Evolutionary conservation across 2,329 filamentous ascomycete species (phyloP).

Genomic region (Aspergillus pseudonomiae): DNA sequence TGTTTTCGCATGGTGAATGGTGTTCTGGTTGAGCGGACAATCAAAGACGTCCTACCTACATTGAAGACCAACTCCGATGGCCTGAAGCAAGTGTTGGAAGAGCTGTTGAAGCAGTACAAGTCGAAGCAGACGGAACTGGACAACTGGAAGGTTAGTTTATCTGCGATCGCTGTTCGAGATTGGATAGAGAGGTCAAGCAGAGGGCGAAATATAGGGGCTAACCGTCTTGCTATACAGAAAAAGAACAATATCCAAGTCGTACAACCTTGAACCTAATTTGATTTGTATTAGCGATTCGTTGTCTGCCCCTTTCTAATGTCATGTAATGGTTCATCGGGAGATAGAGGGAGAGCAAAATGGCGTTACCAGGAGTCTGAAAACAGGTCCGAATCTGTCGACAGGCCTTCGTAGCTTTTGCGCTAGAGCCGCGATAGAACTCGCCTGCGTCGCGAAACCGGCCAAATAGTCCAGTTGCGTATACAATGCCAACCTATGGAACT

Average conservation of each 20-base stretch:
- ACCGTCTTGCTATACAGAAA: conserved; percentile 38
- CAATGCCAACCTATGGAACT: not conserved
- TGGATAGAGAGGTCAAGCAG: not conserved
- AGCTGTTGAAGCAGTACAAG: conserved; percentile 96
- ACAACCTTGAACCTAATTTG: conserved; percentile 35
- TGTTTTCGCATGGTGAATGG: conserved; percentile 99
- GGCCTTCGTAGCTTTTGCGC: not conserved
- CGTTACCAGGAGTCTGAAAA: conserved; percentile 3
- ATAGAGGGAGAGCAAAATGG: conserved; percentile 1
- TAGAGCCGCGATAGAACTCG: not conserved
- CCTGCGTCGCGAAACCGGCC: not conserved
- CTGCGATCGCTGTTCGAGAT: no score
- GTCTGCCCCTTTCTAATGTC: not conserved
- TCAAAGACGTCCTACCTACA: conserved; percentile 87
- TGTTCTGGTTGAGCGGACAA: conserved; percentile 89
- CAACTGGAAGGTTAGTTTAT: conserved; percentile 82
- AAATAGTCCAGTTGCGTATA: not conserved
- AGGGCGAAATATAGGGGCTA: not conserved
- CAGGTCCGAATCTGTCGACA: no score
- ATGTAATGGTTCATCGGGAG: not conserved
- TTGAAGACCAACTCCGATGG: conserved; percentile 93
- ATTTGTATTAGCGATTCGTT: conserved; percentile 4
- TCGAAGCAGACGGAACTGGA: conserved; percentile 92
- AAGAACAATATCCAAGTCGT: conserved; percentile 55
- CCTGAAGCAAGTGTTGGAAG: conserved; percentile 89